Evolutionary conservation across 768 basidiomycete species (phyloP), one percentile per base, ranked within the genome.

Genomic region (Suillus subluteus): DNA sequence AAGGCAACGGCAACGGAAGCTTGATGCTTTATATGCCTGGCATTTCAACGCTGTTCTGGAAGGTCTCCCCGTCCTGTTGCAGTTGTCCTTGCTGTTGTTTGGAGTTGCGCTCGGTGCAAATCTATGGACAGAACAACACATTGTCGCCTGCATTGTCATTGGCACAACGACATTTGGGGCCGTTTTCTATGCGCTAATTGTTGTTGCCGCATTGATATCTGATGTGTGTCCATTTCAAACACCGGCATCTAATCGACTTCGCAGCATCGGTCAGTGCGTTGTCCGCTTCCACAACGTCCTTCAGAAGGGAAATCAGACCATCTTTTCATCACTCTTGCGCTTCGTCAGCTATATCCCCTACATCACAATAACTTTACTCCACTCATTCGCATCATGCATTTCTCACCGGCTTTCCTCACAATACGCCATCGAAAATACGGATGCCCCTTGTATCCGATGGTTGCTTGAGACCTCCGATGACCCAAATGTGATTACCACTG

Each of bases 61-160:
- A 44, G n/a, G 50, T 7, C 59, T 73, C 1, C 73, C 72, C 2
- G 62, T 67, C 8, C 59, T 73, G 12, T 62, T 73, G 43, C 73
- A 73, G 54, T 26, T 73, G 38, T 74, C 72, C 1, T 66, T 74
- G 41, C 54, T 74, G 15, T 52, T 74, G n/a, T 73, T 73, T 54
- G 55, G 61, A 12, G 62, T 67, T 32, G 56, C 73, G 9, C 67
- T 74, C 41, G 40, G 69, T 7, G 58, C 67, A 7, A 63, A 65
- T 37, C 23, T 69, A 16, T 73, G 72, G 72, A 56, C 62, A 16
- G n/a, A 67, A 26, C 64, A 70, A 43, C 61, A 12, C 8, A 63
- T 32, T 15, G 66, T 68, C 13, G 64, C 67, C 3, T 41, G 58
- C n/a, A 44, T 71, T 38, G n/a, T 73, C 41, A 68, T 68, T 43